A percentile compares a stretch with the other conserved stretches of the same genome.
These are phyloP conservation scores for Leishmania turanica DNA, from an alignment of 208 protist species.

Conservation along the genomic window DNA sequence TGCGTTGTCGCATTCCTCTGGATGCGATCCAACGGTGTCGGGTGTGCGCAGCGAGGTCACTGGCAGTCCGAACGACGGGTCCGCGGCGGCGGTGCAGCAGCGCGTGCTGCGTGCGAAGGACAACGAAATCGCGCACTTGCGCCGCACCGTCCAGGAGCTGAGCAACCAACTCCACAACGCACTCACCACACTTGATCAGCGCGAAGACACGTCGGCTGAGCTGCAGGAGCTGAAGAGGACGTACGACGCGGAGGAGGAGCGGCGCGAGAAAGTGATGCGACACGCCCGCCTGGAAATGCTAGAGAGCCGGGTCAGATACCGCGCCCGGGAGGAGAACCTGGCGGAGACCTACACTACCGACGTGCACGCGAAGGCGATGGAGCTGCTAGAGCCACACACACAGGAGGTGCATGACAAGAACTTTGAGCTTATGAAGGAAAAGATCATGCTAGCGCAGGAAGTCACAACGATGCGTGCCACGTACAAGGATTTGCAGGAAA, in stretches of 20 bases:
- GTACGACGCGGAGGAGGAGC: slow-evolving; percentile 30
- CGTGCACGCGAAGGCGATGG: slow-evolving; percentile 56
- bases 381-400: slow-evolving; percentile 71
- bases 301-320: slow-evolving; percentile 74
- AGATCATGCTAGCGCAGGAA: slow-evolving; percentile 64
- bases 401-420: slow-evolving; percentile 70
- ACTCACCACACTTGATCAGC: slow-evolving; percentile 52
- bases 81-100: neutral
- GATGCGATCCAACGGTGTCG: neutral
- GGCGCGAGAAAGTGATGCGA: slow-evolving; percentile 30
- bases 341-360: slow-evolving; percentile 44
- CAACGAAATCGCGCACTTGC: slow-evolving; percentile 57
- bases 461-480: slow-evolving; percentile 20
- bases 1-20: neutral
- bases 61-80: neutral
- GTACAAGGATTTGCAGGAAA: slow-evolving; percentile 31
- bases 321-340: slow-evolving; percentile 58
- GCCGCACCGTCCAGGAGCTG: slow-evolving; percentile 55
- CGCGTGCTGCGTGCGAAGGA: slow-evolving; percentile 30
- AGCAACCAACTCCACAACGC: slow-evolving; percentile 57
- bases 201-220: slow-evolving; percentile 51
- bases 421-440: slow-evolving; percentile 72
- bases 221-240: slow-evolving; percentile 42
- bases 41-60: neutral
- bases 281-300: slow-evolving; percentile 60